Base-by-base conservation (phyloP, 2,329 filamentous ascomycete species). In the Cadophora gregata region DNA sequence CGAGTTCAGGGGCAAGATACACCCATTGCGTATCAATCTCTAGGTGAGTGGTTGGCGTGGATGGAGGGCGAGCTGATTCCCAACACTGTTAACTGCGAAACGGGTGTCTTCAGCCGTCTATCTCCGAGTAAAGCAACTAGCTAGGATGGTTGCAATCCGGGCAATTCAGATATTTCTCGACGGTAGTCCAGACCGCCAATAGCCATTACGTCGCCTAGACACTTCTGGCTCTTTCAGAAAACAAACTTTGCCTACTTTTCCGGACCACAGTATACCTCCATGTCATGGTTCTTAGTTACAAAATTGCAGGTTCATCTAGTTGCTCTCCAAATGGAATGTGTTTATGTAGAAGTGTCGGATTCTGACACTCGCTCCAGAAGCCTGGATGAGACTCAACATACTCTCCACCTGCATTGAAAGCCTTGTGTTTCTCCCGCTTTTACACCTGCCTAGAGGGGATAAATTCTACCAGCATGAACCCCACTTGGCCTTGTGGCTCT, bases 381-480 rank as follows among this genome's bases (percentile, higher is more conserved):
- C 31, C 33, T 25, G 55, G 19, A 25, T 58, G 12, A 36, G n/a
- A 31, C 4, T 29, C 27, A 31, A 31, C 27, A 3, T 31, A 29
- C 31, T 7, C 14, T 53, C 25, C 50, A n/a, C 25, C 5, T 53
- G 14, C 3, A 16, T 12, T 6, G 21, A 38, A 7, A 24, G 24
- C 33, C 55, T 9, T 58, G n/a, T 42, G 19, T 42, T 21, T 27
- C 25, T 58, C 21, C 10, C 31, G n/a, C 33, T 42, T n/a, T 25
- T 36, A 58, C 55, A 58, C 55, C 55, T 58, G 55, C 55, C 55
- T 58, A 58, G 31, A 58, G 33, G 33, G 21, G 33, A 42, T 21
- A 58, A 36, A 58, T 16, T 8, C 21, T 19, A 27, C 50, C 19
- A 42, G 33, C 21, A 42, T 58, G 53, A 25, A 58, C 55, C 55